phyloP scores from a whole-genome alignment of 768 basidiomycete genomes.

The Pisolithus albus region DNA sequence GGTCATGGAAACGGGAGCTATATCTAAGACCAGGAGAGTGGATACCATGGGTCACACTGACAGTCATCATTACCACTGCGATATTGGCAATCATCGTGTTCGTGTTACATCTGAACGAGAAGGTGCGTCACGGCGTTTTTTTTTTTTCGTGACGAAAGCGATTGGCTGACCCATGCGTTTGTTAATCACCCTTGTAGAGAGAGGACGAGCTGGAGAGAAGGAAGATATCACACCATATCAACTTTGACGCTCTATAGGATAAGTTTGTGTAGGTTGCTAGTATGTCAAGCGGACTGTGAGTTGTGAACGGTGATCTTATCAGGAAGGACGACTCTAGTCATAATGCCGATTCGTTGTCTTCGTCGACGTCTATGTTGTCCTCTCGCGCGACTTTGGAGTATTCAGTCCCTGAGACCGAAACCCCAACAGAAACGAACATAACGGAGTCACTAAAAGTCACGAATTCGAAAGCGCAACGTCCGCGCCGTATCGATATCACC shows the following conservation, averaged over 20 bases:
- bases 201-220: constrained; percentile 92
- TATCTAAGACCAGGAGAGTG: constrained; percentile 93
- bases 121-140: constrained; percentile 44
- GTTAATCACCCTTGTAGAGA: constrained; percentile 41
- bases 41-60: constrained; percentile 96
- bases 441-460: too few species aligned
- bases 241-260: constrained; percentile 83
- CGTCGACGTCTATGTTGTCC: too few species aligned
- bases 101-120: constrained; percentile 85
- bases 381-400: too few species aligned
- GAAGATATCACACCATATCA: constrained; percentile 89
- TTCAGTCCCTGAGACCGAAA: too few species aligned
- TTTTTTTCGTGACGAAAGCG: constrained; percentile 1
- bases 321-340: neutral
- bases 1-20: constrained; percentile 76
- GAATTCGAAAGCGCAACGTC: too few species aligned
- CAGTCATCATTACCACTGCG: constrained; percentile 66
- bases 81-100: constrained; percentile 78
- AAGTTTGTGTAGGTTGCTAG: too few species aligned
- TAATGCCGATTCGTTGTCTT: too few species aligned
- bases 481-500: too few species aligned
- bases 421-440: too few species aligned
- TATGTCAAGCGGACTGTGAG: too few species aligned
- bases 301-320: too few species aligned
- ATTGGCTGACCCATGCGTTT: neutral